Base-by-base conservation (phyloP, 2,329 filamentous ascomycete species). In the Graphilbum ipis-grandicollis region DNA sequence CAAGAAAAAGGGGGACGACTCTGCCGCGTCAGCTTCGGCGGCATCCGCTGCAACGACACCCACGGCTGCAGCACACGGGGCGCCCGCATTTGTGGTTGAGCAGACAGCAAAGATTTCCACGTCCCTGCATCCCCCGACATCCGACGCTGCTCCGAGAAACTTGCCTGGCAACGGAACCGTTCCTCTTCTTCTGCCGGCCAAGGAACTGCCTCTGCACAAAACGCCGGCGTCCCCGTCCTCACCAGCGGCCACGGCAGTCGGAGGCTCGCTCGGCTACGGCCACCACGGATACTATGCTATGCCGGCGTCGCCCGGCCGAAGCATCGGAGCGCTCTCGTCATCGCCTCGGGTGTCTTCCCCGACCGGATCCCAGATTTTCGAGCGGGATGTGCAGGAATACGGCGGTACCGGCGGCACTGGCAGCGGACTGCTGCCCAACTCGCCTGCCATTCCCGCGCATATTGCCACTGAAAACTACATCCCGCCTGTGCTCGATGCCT, bases 381-480 rank as follows among this genome's bases (percentile, higher is more conserved):
- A 96, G 62, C 80, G 88, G 50, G 83, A 86, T 54, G 88, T 96
- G 19, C 88, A 94, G 56, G 86, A 94, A 50, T 43, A 17, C 25
- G 35, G 33, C 31, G 39, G 39, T 43, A 49, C 39, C 40, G 48
- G 63, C 70, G 22, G 26, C 12, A 13, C 26, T 13, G 26, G 26
- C 10, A 28, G 26, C 26, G 26, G 26, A 13, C 50, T 69, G 4
- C 57, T 73, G n/a, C 79, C 84, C 41, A 75, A 69, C 42, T 88
- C 82, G 3, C 77, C 82, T 1, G 81, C 83, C n/a, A 90, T 94
- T 43, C 88, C 88, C 3, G 76, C 81, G 8, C 88, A 96, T 52
- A 93, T 96, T 48, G 75, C 86, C 48, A 93, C 84, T 8, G 88
- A 96, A 55, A 86, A 96, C 58, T 73, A 86, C 52, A 94, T 96